Conservation (phyloP, 306 rosid genomes). For the Cucurbita argyrosperma region DNA sequence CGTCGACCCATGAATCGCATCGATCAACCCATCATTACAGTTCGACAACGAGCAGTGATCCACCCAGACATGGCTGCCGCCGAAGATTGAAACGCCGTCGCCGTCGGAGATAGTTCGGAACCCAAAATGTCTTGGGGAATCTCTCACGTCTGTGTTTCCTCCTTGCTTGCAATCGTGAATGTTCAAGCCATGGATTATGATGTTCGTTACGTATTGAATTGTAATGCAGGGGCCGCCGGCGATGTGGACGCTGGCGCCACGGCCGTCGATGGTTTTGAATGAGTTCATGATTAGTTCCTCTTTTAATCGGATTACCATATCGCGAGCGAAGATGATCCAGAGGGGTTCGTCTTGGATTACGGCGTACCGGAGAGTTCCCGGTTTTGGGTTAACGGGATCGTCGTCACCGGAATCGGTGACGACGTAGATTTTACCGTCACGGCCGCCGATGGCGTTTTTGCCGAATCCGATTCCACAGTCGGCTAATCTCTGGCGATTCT, state of each 20-base stretch:
- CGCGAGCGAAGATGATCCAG: conserved; percentile 82
- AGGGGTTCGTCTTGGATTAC: conserved; percentile 87
- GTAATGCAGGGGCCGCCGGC: conserved; percentile 98
- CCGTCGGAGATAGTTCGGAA: conserved; percentile 89
- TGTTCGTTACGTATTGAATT: conserved; percentile 65
- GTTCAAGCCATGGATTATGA: conserved; percentile 65
- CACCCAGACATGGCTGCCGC: conserved; percentile 90
- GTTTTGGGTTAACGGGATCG: conserved; percentile 54
- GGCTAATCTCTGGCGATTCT: conserved; percentile 70
- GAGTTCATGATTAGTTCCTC: conserved; percentile 94
- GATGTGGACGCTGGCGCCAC: conserved; percentile 89
- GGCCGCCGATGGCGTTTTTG: conserved; percentile 72
- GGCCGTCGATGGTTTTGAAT: conserved; percentile 78
- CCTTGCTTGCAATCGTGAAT: conserved; percentile 86
- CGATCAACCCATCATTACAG: conserved; percentile 67
- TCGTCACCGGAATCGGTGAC: conserved; percentile 66
- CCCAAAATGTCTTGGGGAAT: conserved; percentile 72
- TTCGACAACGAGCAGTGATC: conserved; percentile 85
- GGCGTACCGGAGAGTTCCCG: conserved; percentile 76
- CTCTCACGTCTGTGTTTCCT: conserved; percentile 75
- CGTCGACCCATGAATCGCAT: conserved; percentile 77
- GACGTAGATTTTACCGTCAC: conserved; percentile 56
- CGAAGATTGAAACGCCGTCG: conserved; percentile 89
- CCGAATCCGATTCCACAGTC: conserved; percentile 97
- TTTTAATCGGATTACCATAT: conserved; percentile 71